Evolutionary conservation across 1,284 basidiomycete species (phyloP), one percentile per base, ranked within the genome.

Genomic region (Trichosporon sp.): DNA sequence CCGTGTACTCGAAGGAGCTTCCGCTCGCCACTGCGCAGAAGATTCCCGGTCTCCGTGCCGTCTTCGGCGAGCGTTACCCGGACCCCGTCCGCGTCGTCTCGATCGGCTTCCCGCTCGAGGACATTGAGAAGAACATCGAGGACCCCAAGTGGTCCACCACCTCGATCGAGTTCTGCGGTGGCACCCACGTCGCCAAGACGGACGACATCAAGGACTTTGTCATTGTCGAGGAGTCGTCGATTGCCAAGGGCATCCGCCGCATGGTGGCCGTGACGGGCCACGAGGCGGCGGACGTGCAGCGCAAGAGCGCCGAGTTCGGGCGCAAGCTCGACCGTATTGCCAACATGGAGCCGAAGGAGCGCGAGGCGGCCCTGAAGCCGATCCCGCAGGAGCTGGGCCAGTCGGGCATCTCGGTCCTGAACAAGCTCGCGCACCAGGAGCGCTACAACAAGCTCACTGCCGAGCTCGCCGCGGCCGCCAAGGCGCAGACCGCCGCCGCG

Each of bases 31-130:
- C 88, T 8, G 96, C 94, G 0, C 89, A 91, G 78, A 90, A 92
- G 84, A 98, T 99, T 72, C 90, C 95, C 26, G 96, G 97, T 16
- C 84, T 99, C 40, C 89, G 96, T 48, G 97, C 97, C 4, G 97
- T 99, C 40, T 99, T 99, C 79, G 96, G 96, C 65, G 96, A 99
- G 85, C 89, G 93, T 1, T 99, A 99, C 83, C 96, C 96, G 2
- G 96, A 99, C 84, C 96, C 96, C 1, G 96, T 99, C 19, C 89
- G 96, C 59, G 94, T 99, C 1, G 97, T 99, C 12, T 89, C 92
- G 10, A 87, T 99, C 56, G 94, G 93, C 80, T 94, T 89, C 80
- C 89, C 91, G 75, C 88, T 97, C 11, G 91, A 96, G 68, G 93
- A 96, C 70, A 94, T 99, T 71, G 86, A 89, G 54, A 86, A 88